phyloP scores from a whole-genome alignment of 2,329 filamentous ascomycete species.

The Tolypocladium endophyticum region DNA sequence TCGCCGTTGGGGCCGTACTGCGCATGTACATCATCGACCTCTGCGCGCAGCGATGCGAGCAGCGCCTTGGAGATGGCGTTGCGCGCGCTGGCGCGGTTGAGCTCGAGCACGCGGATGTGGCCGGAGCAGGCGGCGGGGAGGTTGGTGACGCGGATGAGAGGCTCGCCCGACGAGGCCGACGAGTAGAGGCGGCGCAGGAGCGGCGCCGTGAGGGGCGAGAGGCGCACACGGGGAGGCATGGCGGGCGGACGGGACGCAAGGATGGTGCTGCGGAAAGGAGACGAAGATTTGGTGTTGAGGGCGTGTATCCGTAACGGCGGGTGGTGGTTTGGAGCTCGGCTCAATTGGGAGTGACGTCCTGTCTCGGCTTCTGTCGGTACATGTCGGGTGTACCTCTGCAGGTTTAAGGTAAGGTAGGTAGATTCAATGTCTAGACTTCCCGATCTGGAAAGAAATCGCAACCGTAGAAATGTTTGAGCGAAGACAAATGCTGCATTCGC shows the following conservation, averaged over 20 bases:
- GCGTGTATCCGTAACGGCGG: background rate
- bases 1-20: conserved; percentile 47
- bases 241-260: background rate
- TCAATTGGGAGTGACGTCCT: background rate
- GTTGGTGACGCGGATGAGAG: conserved; percentile 59
- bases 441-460: background rate
- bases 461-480: background rate
- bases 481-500: background rate
- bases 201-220: conserved; percentile 9
- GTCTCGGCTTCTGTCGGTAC: background rate
- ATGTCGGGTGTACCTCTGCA: background rate
- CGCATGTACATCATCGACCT: conserved; percentile 61
- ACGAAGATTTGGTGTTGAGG: conserved; percentile 1
- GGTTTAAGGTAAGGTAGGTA: no score
- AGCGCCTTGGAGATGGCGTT: conserved; percentile 84
- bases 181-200: conserved; percentile 27
- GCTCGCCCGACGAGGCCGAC: conserved; percentile 27
- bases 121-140: conserved; percentile 70
- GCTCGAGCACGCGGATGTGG: conserved; percentile 76
- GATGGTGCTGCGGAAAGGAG: background rate
- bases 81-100: conserved; percentile 75
- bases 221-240: conserved; percentile 22
- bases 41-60: conserved; percentile 57
- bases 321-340: background rate
- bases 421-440: background rate